These are phyloP conservation scores for Bryum argenteum DNA, from an alignment of 225 moss, liverwort and hornwort species.

Conservation along the genomic window DNA sequence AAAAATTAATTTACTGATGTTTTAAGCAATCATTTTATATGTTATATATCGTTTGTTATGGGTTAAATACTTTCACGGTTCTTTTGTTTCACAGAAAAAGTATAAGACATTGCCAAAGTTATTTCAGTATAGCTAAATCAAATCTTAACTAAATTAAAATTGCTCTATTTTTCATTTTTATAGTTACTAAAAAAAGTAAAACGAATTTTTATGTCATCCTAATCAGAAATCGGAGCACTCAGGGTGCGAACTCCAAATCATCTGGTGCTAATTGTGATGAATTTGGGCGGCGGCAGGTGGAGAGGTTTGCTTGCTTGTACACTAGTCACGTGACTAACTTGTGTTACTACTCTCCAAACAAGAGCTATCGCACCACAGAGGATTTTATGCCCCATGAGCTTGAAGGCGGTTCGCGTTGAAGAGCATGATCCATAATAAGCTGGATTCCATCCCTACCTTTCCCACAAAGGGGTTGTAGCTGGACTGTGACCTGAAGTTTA, in stretches of 20 bases:
- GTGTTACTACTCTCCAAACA: slow-evolving; percentile 87
- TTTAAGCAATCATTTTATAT: no score
- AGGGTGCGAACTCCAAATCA: neutral
- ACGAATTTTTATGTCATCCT: neutral
- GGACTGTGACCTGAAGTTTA: slow-evolving; percentile 11
- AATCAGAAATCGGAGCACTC: slow-evolving; percentile 1
- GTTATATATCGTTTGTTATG: no score
- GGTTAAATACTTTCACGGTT: no score
- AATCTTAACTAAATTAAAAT: no score
- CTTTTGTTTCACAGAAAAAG: no score
- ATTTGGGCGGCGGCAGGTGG: slow-evolving; percentile 62
- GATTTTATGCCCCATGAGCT: slow-evolving; percentile 93
- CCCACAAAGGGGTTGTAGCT: slow-evolving; percentile 17
- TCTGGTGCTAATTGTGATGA: slow-evolving; percentile 6
- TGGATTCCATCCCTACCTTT: neutral
- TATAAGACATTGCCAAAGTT: no score
- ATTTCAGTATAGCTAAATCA: no score
- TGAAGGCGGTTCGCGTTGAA: slow-evolving; percentile 41
- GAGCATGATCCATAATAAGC: neutral
- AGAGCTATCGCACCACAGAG: slow-evolving; percentile 82
- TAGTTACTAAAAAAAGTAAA: no score
- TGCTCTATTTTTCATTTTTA: no score
- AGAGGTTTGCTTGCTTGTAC: slow-evolving; percentile 94
- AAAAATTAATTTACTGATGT: no score
- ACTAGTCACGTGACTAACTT: slow-evolving; percentile 93